Evolutionary conservation across 2,329 filamentous ascomycete species (phyloP).

Genomic region (Cladobotryum protrusum): DNA sequence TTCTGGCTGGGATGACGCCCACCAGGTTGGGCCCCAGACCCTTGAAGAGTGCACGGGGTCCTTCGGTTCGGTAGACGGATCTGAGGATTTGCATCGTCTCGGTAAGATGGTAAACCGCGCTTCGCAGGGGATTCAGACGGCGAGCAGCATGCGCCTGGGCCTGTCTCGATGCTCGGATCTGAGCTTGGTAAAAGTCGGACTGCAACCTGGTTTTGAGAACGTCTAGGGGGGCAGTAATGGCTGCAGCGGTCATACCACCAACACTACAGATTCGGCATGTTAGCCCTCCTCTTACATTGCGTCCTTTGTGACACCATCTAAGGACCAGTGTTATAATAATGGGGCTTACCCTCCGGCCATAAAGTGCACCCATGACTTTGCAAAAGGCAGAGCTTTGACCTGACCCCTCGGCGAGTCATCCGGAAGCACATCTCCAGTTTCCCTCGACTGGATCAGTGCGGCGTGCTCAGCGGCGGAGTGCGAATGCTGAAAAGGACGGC

Average conservation of each 20-base stretch:
- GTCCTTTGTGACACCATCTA: not conserved
- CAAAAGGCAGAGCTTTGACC: constrained; percentile 43
- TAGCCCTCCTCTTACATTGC: no score
- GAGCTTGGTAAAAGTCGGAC: constrained; percentile 87
- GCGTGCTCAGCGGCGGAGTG: constrained; percentile 27
- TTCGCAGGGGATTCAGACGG: constrained; percentile 55
- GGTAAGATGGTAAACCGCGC: constrained; percentile 65
- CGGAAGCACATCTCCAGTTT: constrained; percentile 52
- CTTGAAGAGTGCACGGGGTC: constrained; percentile 84
- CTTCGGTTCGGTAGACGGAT: constrained; percentile 74
- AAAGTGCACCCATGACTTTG: constrained; percentile 87
- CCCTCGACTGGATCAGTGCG: constrained; percentile 52
- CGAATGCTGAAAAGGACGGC: constrained; percentile 23
- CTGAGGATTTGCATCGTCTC: constrained; percentile 84
- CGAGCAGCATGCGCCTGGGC: constrained; percentile 45
- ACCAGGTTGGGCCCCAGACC: constrained; percentile 85
- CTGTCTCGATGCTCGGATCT: constrained; percentile 64
- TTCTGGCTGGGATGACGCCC: constrained; percentile 80
- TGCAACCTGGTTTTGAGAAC: constrained; percentile 91
- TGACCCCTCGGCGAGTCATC: constrained; percentile 30
- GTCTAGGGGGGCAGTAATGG: constrained; percentile 90
- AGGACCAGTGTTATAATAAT: not conserved
- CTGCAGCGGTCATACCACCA: constrained; percentile 84
- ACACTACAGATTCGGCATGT: constrained; percentile 44
- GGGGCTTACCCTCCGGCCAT: constrained; percentile 80